These are phyloP conservation scores for Colletotrichum tanaceti DNA, from an alignment of 2,329 filamentous ascomycete species.

Conservation along the genomic window DNA sequence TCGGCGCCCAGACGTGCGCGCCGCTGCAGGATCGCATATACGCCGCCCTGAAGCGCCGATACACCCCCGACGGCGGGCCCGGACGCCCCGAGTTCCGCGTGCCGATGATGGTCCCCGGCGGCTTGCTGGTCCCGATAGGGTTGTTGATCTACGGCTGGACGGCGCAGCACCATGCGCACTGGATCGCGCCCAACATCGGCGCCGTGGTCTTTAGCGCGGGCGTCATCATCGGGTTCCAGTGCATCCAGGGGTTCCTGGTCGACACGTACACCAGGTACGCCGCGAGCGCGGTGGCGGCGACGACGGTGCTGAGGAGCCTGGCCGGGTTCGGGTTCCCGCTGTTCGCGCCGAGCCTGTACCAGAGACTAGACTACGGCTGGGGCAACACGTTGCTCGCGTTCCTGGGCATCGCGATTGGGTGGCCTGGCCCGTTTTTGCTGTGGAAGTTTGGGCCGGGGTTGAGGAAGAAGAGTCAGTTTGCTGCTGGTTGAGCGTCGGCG, in stretches of 20 bases:
- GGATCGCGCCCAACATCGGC: conserved; percentile 60
- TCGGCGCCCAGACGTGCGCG: conserved; percentile 59
- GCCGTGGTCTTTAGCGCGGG: conserved; percentile 53
- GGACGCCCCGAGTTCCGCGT: conserved; percentile 58
- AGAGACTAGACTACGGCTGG: conserved; percentile 54
- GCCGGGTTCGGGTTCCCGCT: conserved; percentile 65
- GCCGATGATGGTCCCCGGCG: conserved; percentile 55
- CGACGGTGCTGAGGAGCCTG: conserved; percentile 58
- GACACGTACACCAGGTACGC: conserved; percentile 60
- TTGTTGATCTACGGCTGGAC: conserved; percentile 61
- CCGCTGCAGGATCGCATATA: conserved; percentile 60
- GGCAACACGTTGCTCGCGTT: conserved; percentile 58
- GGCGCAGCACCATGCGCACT: conserved; percentile 55
- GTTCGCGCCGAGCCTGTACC: conserved; percentile 61
- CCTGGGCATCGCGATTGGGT: conserved; percentile 54
- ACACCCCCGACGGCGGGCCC: conserved; percentile 48
- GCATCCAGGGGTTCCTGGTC: conserved; percentile 59
- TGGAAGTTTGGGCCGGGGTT: conserved; percentile 58
- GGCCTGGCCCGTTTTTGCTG: conserved; percentile 57
- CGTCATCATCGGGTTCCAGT: conserved; percentile 57
- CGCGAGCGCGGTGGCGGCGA: conserved; percentile 58
- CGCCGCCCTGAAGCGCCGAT: conserved; percentile 55
- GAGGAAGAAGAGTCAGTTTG: conserved; percentile 44
- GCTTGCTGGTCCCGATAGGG: conserved; percentile 56
- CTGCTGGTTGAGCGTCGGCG: conserved; percentile 22